Evolutionary conservation across 108 stramenopile species (phyloP), one percentile per base, ranked within the genome.

Genomic region (Pseudonitzschia multiseries): DNA sequence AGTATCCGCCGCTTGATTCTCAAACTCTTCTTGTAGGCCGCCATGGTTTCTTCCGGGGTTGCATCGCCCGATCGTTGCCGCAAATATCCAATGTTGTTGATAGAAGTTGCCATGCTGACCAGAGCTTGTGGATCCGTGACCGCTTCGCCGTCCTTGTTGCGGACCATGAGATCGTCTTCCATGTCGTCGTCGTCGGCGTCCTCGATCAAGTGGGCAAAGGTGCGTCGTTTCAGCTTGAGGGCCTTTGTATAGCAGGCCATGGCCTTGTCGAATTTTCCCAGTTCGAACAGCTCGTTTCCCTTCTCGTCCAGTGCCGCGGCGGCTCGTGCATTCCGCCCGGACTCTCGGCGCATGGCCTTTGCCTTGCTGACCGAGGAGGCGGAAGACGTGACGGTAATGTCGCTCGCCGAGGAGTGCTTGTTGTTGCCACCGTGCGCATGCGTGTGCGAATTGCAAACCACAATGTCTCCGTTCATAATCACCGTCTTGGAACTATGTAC

Each of bases 71-170:
- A 32, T 20, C 82, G 76, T 73, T 87, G 87, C 46, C 81, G 43
- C 52, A 84, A 46, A 68, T 87, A 87, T 0, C 81, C 82, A 76
- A 87, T 84, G 66, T 87, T 87, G 74, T 87, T 87, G 63, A 87
- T 84, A 29, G 83, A 84, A 8, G 87, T 87, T 29, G 87, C 87
- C 75, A 87, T 83, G 22, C 79, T 77, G 20, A 82, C 87, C 59
- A 84, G 43, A 15, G 84, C 24, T 50, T 78, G 60, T 40, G 70
- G 51, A 63, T 80, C 73, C 29, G 63, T 24, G 9, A 66, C 24
- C 24, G 6, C 20, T 15, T 43, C 33, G 26, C 71, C 71, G 32
- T 52, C 48, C 0, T 60, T 46, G 3, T 64, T 65, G 8, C 63
- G 36, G 32, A 46, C 29, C 50, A 57, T 33, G 27, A 29, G 43